Base-by-base conservation (phyloP, 192 early-diverging fungal species). In the Spizellomyces punctatus region DNA sequence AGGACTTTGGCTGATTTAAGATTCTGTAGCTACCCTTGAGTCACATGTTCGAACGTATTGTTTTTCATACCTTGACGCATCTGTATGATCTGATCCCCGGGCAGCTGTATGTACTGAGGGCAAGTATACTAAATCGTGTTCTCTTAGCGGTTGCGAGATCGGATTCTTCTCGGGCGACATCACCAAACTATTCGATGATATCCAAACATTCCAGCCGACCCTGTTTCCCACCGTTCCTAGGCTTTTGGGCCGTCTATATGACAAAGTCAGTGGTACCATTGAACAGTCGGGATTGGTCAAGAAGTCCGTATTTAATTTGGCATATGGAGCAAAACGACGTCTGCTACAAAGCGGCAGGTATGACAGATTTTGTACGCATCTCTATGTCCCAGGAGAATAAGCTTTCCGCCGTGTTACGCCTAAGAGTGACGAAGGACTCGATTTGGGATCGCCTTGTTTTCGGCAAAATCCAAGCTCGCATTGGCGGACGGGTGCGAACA, bases 181-280 rank as follows among this genome's bases (percentile, higher is more conserved):
- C 42, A 75, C 89, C 21, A 76, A 89, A 9, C 73, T 98, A 17
- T 76, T 97, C 12, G 94, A 96, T 44, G 97, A 99, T 72, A 84
- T 96, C 58, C 86, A 85, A 22, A 75, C 86, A 41, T 85, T 99
- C 59, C 80, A 87, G 49, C 97, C 97, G 6, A 96, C 92, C 36
- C 58, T 94, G 41, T 97, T 99, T 78, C 80, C 77, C 65, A 90
- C 93, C n/a, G 97, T 99, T 9, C 96, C 97, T 10, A 89, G 96
- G 46, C 76, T 99, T 64, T 88, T 96, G 76, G 98, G 96, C 83
- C 87, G 92, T 67, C 90, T 99, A 66, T 92, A 98, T 73, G 94
- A 94, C 80, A 90, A 87, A 22, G 85, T 99, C 14, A 74, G 91
- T 50, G 74, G 76, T 49, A 66, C 74, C 19, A 74, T 79, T 43